Conservation (phyloP, 495 filamentous ascomycete species). For the Penicillium steckii region DNA sequence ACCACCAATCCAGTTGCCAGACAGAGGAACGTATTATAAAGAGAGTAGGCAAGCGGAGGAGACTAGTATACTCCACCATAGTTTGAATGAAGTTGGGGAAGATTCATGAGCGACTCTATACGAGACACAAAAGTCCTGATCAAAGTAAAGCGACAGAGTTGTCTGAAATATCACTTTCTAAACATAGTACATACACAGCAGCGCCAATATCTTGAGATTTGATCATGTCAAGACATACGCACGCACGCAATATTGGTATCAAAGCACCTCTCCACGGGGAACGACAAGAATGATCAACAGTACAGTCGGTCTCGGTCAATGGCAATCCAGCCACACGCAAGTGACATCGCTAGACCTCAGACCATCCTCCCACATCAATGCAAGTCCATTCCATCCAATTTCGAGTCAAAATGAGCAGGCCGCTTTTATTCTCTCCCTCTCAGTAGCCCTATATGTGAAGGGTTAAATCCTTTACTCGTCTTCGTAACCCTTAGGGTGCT, state of each 20-base stretch:
- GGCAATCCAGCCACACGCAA: constrained; percentile 2
- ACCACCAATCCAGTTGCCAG: too few relatives aligned
- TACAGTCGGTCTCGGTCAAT: constrained; percentile 9
- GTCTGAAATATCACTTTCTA: constrained; percentile 26
- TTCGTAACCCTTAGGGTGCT: constrained; percentile 72
- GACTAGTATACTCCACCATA: too few relatives aligned
- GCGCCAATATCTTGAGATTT: constrained; percentile 17
- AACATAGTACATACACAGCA: constrained; percentile 33
- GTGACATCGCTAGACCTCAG: constrained; percentile 9
- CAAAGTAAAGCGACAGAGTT: constrained; percentile 20
- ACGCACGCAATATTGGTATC: constrained; percentile 31
- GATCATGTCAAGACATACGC: constrained; percentile 11
- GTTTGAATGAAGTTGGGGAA: too few relatives aligned
- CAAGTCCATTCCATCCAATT: constrained; percentile 5
- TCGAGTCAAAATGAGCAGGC: background rate
- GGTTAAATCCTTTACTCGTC: constrained; percentile 48
- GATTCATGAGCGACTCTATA: too few relatives aligned
- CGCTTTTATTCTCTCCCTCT: background rate
- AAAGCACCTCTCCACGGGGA: constrained; percentile 21
- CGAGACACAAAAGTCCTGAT: constrained; percentile 5
- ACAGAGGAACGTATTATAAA: too few relatives aligned
- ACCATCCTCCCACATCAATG: constrained; percentile 9
- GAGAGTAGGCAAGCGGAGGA: background rate
- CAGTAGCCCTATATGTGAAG: constrained; percentile 1
- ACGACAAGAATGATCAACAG: background rate